Conservation (phyloP, 164 flowering plant species). For the Cinnamomum chago region DNA sequence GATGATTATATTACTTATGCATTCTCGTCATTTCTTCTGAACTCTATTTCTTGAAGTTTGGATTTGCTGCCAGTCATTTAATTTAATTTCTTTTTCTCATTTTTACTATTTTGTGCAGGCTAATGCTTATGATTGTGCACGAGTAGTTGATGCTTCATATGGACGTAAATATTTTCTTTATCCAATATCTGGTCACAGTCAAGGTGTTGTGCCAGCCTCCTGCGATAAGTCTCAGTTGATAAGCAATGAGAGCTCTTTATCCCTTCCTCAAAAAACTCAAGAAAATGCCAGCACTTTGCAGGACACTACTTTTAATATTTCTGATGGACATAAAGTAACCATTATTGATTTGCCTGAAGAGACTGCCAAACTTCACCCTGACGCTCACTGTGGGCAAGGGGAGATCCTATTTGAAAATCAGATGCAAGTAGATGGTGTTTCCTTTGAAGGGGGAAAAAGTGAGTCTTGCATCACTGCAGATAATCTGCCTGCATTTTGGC, state of each 20-base stretch:
- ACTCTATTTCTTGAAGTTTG: background rate
- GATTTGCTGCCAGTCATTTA: background rate
- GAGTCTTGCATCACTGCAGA: conserved; percentile 14
- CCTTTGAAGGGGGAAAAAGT: conserved; percentile 10
- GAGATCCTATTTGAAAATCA: conserved; percentile 16
- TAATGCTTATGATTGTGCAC: conserved; percentile 61
- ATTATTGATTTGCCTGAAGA: conserved; percentile 58
- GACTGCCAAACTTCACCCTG: conserved; percentile 19
- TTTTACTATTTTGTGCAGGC: conserved; percentile 43
- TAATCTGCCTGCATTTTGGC: conserved; percentile 33
- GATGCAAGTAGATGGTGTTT: conserved; percentile 11
- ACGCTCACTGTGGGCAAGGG: conserved; percentile 11
- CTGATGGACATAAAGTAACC: conserved; percentile 64
- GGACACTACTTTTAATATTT: conserved; percentile 17
- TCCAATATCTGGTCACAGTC: conserved; percentile 26
- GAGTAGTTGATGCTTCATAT: conserved; percentile 61
- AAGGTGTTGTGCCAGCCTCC: conserved; percentile 16
- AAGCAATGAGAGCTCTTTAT: conserved; percentile 9
- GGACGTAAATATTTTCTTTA: conserved; percentile 67
- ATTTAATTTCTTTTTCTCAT: background rate
- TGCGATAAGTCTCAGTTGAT: conserved; percentile 7
- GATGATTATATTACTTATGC: background rate
- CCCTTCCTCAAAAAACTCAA: conserved; percentile 17
- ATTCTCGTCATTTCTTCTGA: background rate
- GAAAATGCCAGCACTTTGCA: conserved; percentile 8